Conservation (phyloP, 192 early-diverging fungal genomes). For the Backusella tuberculispora region DNA sequence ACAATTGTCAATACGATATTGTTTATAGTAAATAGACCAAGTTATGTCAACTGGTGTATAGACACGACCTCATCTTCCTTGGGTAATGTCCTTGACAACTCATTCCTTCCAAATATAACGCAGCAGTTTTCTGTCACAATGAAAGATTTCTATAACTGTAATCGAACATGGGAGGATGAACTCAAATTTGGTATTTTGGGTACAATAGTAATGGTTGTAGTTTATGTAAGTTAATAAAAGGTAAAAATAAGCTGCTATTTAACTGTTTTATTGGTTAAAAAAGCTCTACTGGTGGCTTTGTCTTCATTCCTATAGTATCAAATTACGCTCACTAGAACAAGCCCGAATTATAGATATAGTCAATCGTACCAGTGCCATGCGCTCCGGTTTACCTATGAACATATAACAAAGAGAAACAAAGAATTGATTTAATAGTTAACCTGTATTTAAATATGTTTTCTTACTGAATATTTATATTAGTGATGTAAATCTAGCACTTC, state of each 20-base stretch:
- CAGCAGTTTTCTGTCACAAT: conserved; percentile 16
- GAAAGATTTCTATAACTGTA: conserved; percentile 43
- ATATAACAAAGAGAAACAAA: not conserved
- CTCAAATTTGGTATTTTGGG: conserved; percentile 38
- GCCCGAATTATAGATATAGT: not conserved
- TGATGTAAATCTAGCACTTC: too few relatives aligned
- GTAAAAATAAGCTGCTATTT: not conserved
- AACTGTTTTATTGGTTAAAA: not conserved
- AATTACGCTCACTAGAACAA: conserved; percentile 10
- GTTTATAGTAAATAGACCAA: conserved; percentile 24
- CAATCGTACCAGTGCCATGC: not conserved
- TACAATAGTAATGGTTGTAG: conserved; percentile 31
- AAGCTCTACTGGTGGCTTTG: conserved; percentile 23
- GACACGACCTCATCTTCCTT: conserved; percentile 1
- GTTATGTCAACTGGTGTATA: conserved; percentile 27
- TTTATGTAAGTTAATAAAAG: conserved; percentile 33
- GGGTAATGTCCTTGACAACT: not conserved
- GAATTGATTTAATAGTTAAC: too few relatives aligned
- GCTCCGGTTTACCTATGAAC: not conserved
- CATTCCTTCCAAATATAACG: not conserved
- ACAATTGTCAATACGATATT: conserved; percentile 35
- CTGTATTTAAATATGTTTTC: too few relatives aligned
- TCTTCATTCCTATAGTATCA: conserved; percentile 18
- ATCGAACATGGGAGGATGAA: conserved; percentile 41
- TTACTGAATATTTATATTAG: too few relatives aligned